These are phyloP conservation scores for Graphilbum ipis-grandicollis DNA, from an alignment of 2,329 filamentous ascomycete species.

Conservation along the genomic window DNA sequence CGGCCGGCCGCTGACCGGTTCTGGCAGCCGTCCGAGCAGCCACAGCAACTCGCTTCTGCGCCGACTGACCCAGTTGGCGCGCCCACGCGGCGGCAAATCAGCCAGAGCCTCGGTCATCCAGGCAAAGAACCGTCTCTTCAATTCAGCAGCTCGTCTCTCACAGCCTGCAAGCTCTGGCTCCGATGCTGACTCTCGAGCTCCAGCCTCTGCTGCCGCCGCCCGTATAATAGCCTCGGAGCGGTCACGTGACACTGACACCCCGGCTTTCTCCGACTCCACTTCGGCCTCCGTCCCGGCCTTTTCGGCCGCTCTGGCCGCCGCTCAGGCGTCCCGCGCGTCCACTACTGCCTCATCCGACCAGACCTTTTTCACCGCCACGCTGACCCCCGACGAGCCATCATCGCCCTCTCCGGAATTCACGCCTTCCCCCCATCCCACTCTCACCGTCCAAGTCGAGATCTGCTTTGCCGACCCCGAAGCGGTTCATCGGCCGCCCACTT, in stretches of 20 bases:
- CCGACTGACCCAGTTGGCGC: background rate
- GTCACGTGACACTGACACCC: background rate
- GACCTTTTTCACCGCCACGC: too few species aligned
- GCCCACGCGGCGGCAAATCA: background rate
- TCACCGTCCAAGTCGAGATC: slow-evolving; percentile 7
- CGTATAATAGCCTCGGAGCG: background rate
- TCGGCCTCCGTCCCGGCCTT: too few species aligned
- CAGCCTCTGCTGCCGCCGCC: too few species aligned
- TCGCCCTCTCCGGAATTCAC: too few species aligned
- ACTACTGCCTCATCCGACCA: too few species aligned
- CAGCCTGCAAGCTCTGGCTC: too few species aligned
- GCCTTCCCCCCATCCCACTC: too few species aligned
- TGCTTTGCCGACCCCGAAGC: slow-evolving; percentile 6
- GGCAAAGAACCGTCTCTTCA: background rate
- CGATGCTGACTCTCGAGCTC: too few species aligned
- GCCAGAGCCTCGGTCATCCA: background rate
- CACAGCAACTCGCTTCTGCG: background rate
- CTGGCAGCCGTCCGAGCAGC: background rate
- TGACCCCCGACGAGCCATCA: too few species aligned
- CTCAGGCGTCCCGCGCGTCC: too few species aligned
- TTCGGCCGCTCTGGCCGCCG: too few species aligned
- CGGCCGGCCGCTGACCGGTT: background rate
- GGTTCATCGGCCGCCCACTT: slow-evolving; percentile 8
- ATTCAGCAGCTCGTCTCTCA: too few species aligned
- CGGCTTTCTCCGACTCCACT: background rate